These are phyloP conservation scores for Knufia fluminis DNA, from an alignment of 2,329 filamentous ascomycete genomes.

Conservation along the genomic window DNA sequence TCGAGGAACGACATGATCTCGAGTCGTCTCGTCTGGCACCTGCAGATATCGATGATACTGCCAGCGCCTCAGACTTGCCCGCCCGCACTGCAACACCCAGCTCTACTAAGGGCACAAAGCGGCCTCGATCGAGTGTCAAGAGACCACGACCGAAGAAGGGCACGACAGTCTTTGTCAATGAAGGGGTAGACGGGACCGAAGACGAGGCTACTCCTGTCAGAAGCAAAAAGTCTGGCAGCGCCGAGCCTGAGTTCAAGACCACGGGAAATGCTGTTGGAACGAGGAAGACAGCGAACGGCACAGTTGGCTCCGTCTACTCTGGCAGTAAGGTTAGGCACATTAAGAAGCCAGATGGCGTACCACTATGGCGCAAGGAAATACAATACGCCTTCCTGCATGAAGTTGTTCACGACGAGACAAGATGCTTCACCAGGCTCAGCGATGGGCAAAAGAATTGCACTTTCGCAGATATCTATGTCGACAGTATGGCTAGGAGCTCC, in stretches of 20 bases:
- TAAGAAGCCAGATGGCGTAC: constrained; percentile 59
- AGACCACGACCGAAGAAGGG: constrained; percentile 19
- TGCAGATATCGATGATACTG: constrained; percentile 14
- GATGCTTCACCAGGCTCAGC: constrained; percentile 85
- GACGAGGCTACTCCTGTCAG: constrained; percentile 18
- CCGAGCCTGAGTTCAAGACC: constrained; percentile 16
- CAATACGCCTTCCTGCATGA: constrained; percentile 55
- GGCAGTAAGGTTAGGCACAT: constrained; percentile 59
- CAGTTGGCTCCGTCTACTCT: constrained; percentile 57
- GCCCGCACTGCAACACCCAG: constrained; percentile 3
- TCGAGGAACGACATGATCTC: constrained; percentile 12
- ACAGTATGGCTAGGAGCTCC: constrained; percentile 96
- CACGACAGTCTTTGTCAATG: constrained; percentile 17
- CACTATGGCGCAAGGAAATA: constrained; percentile 58
- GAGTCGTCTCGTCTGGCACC: constrained; percentile 18
- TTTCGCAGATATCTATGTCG: constrained; percentile 95
- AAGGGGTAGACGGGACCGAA: constrained; percentile 21
- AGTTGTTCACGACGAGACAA: constrained; percentile 52
- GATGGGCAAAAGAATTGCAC: constrained; percentile 59
- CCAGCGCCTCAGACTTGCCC: constrained; percentile 4
- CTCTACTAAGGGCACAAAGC: constrained; percentile 6
- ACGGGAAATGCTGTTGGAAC: constrained; percentile 35
- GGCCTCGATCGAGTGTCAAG: constrained; percentile 4
- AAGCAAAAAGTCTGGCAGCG: constrained; percentile 19
- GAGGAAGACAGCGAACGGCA: constrained; percentile 54